These are phyloP conservation scores for Pyronema omphalodes DNA, from an alignment of 495 filamentous ascomycete species.

Conservation along the genomic window DNA sequence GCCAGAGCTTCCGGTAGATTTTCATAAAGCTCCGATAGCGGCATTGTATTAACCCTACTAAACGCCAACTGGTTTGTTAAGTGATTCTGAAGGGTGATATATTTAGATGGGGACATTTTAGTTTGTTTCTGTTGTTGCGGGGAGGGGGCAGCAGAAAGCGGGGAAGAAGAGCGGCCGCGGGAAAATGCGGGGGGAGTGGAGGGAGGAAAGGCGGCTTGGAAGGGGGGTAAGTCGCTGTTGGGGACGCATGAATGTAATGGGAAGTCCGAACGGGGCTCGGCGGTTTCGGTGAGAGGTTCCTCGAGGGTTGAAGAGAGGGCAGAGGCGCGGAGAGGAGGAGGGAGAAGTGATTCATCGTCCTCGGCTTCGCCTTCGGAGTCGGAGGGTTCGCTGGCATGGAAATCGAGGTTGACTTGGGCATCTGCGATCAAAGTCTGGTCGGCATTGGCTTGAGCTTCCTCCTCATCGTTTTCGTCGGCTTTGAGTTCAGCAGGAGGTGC, in stretches of 20 bases:
- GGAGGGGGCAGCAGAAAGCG: background rate
- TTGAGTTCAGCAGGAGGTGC: too few relatives aligned
- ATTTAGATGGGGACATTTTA: constrained; percentile 25
- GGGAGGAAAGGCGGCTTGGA: constrained; percentile 19
- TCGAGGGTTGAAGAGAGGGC: constrained; percentile 28
- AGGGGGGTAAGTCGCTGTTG: background rate
- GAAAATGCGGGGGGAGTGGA: constrained; percentile 9
- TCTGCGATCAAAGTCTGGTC: background rate
- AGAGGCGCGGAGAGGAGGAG: background rate
- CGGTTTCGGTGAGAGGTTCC: constrained; percentile 32
- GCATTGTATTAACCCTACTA: constrained; percentile 81
- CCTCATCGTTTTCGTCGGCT: background rate
- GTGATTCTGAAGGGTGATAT: constrained; percentile 47
- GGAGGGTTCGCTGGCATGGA: too few relatives aligned
- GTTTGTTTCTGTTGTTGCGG: constrained; percentile 11
- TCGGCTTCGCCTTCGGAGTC: too few relatives aligned
- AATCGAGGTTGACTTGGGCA: too few relatives aligned
- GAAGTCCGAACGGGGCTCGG: constrained; percentile 10
- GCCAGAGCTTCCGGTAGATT: constrained; percentile 57
- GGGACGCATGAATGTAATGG: constrained; percentile 7
- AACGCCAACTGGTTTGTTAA: constrained; percentile 90
- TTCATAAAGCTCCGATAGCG: constrained; percentile 68
- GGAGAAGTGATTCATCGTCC: too few relatives aligned
- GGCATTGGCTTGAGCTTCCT: background rate
- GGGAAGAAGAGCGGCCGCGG: constrained; percentile 7